Evolutionary conservation across 345 rosid species (phyloP).

Genomic region (Acer campestre): DNA sequence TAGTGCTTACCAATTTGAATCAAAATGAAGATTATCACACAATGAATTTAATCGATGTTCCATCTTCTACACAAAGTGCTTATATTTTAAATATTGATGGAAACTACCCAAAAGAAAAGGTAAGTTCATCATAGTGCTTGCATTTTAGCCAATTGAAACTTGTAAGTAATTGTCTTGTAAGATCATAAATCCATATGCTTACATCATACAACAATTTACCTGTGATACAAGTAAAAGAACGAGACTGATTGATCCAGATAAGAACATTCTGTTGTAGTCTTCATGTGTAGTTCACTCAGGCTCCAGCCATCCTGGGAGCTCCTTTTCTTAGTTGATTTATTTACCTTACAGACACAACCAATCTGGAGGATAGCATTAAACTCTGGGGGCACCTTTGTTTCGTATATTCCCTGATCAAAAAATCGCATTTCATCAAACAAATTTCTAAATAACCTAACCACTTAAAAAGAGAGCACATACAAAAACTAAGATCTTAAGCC

Average conservation of each 20-base stretch:
- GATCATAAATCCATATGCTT: conserved; percentile 18
- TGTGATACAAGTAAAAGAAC: conserved; percentile 83
- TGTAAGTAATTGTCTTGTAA: neutral
- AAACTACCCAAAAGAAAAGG: neutral
- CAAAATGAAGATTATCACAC: neutral
- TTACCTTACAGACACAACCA: conserved; percentile 94
- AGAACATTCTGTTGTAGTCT: conserved; percentile 85
- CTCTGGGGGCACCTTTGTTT: conserved; percentile 75
- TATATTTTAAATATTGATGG: neutral
- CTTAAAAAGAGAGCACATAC: neutral
- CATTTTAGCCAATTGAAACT: neutral
- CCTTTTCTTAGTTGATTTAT: conserved; percentile 63
- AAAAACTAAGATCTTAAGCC: conserved; percentile 10
- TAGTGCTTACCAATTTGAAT: neutral
- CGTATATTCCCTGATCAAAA: conserved; percentile 82
- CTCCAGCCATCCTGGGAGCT: conserved; percentile 82
- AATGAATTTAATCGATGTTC: neutral
- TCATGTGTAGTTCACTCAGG: conserved; percentile 79
- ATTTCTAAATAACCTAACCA: conserved; percentile 8
- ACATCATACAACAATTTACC: conserved; percentile 43
- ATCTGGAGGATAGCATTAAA: conserved; percentile 81
- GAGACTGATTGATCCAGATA: conserved; percentile 79
- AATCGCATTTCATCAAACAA: conserved; percentile 18
- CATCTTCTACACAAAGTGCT: neutral
- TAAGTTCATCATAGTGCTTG: neutral